phyloP scores from a whole-genome alignment of 78 protist genomes.

The Isochrysis galbana region DNA sequence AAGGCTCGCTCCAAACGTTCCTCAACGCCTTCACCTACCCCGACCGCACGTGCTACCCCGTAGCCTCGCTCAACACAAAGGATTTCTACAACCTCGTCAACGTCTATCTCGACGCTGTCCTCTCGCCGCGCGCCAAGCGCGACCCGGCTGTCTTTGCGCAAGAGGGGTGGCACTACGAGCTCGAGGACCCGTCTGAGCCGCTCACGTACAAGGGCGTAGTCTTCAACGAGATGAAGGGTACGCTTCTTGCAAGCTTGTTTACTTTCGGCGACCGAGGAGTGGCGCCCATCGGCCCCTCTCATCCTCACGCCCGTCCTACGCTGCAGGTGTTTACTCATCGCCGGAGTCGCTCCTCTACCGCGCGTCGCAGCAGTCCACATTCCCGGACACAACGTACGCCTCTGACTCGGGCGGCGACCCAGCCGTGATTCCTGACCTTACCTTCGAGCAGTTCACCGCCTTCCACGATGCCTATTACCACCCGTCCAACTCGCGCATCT shows the following conservation, averaged over 20 bases:
- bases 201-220: constrained; percentile 50
- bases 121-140: constrained; percentile 40
- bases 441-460: background rate
- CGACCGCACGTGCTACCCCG: constrained; percentile 69
- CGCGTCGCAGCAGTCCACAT: constrained; percentile 17
- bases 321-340: constrained; percentile 22
- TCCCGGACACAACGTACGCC: constrained; percentile 31
- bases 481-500: constrained; percentile 32
- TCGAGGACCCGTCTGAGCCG: background rate
- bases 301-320: too few species aligned
- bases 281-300: too few species aligned
- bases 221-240: constrained; percentile 56
- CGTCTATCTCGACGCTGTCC: constrained; percentile 69
- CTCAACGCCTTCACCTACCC: constrained; percentile 73
- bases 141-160: constrained; percentile 37
- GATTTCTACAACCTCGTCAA: constrained; percentile 61
- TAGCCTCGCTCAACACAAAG: constrained; percentile 45
- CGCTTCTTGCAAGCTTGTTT: too few species aligned
- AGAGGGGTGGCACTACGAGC: constrained; percentile 59
- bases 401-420: constrained; percentile 42
- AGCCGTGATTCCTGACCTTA: background rate
- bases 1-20: constrained; percentile 63
- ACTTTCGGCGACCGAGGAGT: too few species aligned
- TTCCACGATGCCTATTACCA: constrained; percentile 34
- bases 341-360: background rate